Evolutionary conservation across 179 eudicot genomes (phyloP), one percentile per base, ranked within the genome.

Genomic region (Patellifolia procumbens): DNA sequence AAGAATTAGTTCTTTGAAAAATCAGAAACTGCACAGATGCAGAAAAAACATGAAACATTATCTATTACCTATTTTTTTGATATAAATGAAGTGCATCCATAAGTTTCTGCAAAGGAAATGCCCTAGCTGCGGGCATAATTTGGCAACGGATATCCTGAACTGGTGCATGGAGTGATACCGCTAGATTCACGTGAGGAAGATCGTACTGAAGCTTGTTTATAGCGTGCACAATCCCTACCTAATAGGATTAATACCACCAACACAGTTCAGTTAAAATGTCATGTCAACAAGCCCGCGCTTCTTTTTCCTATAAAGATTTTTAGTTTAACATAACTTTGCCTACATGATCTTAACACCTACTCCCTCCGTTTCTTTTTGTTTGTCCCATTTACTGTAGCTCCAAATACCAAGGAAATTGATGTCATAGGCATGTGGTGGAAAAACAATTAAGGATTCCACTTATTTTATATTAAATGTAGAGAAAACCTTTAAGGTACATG

Each of bases 61-160:
- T 39, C 32, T 63, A 70, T 69, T 73, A 92, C 98, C 98, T 89
- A 61, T 81, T 86, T 81, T 84, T 86, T 75, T 95, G 98, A 80
- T 90, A 95, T 78, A 88, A 88, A 76, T 64, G 84, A 62, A 95
- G 87, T 48, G 97, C 77, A 80, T 80, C 87, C 99, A 95, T 95
- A 68, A 95, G 97, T 86, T 72, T 95, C 62, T 81, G 90, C 82
- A 95, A 81, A 78, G 99, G 99, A 83, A 95, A 95, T 64, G 98
- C 99, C 81, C 98, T 83, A 49, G 99, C 99, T 11, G 98, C 97
- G 51, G 99, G 99, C 99, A 95, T 95, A 76, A 95, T 95, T 77
- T 91, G 93, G 83, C 98, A 95, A 55, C 99, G 98, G 67, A 95
- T 90, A 49, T 91, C 98, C 81, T 95, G 99, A 76, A 95, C 90